phyloP scores from a whole-genome alignment of 192 early-diverging fungal species.

The Backusella macrospora region DNA sequence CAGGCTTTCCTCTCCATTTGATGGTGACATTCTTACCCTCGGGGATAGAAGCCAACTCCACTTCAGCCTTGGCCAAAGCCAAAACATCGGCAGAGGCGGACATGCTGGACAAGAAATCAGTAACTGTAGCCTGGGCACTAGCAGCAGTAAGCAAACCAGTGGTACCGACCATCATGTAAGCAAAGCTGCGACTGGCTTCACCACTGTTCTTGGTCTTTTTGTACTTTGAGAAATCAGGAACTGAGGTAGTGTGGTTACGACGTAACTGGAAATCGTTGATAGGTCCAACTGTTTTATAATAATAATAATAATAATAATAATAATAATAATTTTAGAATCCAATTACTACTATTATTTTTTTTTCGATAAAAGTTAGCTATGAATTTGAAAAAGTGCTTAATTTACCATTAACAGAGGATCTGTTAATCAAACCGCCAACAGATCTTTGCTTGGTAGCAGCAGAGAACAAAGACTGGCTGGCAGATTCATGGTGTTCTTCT shows the following conservation, averaged over 20 bases:
- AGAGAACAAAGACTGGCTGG: slow-evolving; percentile 20
- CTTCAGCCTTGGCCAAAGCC: slow-evolving; percentile 97
- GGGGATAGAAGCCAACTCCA: slow-evolving; percentile 88
- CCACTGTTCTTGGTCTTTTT: slow-evolving; percentile 63
- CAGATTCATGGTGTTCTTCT: slow-evolving; percentile 42
- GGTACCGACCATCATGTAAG: slow-evolving; percentile 95
- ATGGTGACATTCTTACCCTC: slow-evolving; percentile 96
- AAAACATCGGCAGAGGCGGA: slow-evolving; percentile 97
- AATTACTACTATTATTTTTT: slow-evolving; percentile 1
- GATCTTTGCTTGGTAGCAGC: slow-evolving; percentile 37
- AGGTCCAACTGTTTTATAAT: slow-evolving; percentile 26
- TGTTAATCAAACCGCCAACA: slow-evolving; percentile 42
- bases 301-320: background rate
- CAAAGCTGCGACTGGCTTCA: slow-evolving; percentile 73
- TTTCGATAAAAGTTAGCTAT: background rate
- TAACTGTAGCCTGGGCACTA: slow-evolving; percentile 88
- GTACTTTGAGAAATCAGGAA: slow-evolving; percentile 81
- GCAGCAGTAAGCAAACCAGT: slow-evolving; percentile 81
- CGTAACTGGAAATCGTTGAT: slow-evolving; percentile 43
- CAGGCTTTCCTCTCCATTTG: slow-evolving; percentile 99
- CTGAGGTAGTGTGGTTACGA: slow-evolving; percentile 51
- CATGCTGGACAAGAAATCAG: slow-evolving; percentile 83
- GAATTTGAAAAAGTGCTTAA: background rate
- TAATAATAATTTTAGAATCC: background rate
- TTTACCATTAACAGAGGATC: slow-evolving; percentile 53